A percentile compares a stretch with the other conserved stretches of the same genome.
Evolutionary conservation across 2,329 filamentous ascomycete genomes (phyloP).

Genomic region (Penicillium oxalicum): DNA sequence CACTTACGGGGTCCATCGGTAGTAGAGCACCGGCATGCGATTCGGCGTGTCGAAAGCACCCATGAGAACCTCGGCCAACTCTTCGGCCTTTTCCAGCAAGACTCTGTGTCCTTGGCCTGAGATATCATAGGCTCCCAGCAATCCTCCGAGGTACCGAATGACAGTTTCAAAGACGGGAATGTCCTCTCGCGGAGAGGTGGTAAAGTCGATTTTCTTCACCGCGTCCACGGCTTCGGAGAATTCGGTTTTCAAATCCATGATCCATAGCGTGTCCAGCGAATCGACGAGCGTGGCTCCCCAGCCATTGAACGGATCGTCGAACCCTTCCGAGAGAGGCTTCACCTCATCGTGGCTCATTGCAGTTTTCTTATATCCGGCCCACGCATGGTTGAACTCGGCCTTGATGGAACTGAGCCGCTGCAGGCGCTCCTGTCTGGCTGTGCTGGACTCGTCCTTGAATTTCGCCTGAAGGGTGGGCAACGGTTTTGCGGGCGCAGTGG

Average conservation of each 20-base stretch:
- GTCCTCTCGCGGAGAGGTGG: slow-evolving; percentile 56
- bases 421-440: slow-evolving; percentile 56
- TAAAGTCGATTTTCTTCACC: slow-evolving; percentile 75
- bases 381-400: slow-evolving; percentile 68
- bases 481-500: slow-evolving; percentile 60
- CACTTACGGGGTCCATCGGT: slow-evolving; percentile 64
- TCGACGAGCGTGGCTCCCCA: slow-evolving; percentile 89
- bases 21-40: slow-evolving; percentile 79
- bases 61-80: slow-evolving; percentile 75
- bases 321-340: slow-evolving; percentile 60
- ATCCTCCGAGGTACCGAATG: slow-evolving; percentile 83
- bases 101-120: slow-evolving; percentile 63
- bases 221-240: slow-evolving; percentile 71
- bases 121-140: slow-evolving; percentile 81
- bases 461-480: slow-evolving; percentile 72
- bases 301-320: slow-evolving; percentile 77
- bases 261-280: slow-evolving; percentile 76
- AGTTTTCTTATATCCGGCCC: slow-evolving; percentile 71
- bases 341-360: slow-evolving; percentile 88
- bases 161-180: slow-evolving; percentile 92
- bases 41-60: slow-evolving; percentile 88
- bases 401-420: slow-evolving; percentile 63
- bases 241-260: slow-evolving; percentile 71
- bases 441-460: slow-evolving; percentile 60
- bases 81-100: slow-evolving; percentile 69